phyloP scores from a whole-genome alignment of 257 asterid genomes.

The Fraxinus anomala region DNA sequence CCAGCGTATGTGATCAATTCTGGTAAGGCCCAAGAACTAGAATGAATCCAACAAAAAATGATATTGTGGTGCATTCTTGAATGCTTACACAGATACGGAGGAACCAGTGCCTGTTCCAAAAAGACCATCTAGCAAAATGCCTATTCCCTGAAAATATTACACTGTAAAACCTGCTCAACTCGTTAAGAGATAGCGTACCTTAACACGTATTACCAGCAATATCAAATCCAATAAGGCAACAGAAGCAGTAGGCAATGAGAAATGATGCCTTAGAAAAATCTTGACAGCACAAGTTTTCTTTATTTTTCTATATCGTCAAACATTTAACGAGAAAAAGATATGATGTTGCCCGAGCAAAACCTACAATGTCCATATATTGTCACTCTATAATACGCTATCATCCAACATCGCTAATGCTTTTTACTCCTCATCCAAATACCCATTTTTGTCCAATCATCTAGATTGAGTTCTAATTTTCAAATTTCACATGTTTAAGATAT shows the following conservation, averaged over 20 bases:
- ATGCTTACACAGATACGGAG: slow-evolving; percentile 89
- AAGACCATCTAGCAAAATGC: slow-evolving; percentile 86
- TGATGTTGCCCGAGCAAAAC: neutral
- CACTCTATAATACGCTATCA: neutral
- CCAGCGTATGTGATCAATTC: slow-evolving; percentile 6
- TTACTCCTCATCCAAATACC: neutral
- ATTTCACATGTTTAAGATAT: neutral
- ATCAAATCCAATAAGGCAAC: neutral
- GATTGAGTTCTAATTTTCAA: neutral
- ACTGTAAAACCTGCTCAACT: neutral
- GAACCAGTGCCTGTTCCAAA: slow-evolving; percentile 93
- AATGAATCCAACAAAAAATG: neutral
- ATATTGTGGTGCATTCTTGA: slow-evolving; percentile 1
- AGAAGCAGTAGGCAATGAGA: neutral
- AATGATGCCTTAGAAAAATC: neutral
- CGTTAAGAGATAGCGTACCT: neutral
- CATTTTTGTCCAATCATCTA: neutral
- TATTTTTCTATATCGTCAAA: neutral
- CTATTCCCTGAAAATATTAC: slow-evolving; percentile 72
- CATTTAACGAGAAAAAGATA: neutral
- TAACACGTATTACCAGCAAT: no score
- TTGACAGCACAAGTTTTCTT: neutral
- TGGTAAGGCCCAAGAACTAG: slow-evolving; percentile 4
- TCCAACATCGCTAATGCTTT: neutral
- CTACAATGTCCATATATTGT: neutral